Percentiles rank a stretch among this genome's conserved stretches.
These are phyloP conservation scores for Pleurozium schreberi DNA, from an alignment of 225 moss, liverwort and hornwort genomes.

Conservation along the genomic window DNA sequence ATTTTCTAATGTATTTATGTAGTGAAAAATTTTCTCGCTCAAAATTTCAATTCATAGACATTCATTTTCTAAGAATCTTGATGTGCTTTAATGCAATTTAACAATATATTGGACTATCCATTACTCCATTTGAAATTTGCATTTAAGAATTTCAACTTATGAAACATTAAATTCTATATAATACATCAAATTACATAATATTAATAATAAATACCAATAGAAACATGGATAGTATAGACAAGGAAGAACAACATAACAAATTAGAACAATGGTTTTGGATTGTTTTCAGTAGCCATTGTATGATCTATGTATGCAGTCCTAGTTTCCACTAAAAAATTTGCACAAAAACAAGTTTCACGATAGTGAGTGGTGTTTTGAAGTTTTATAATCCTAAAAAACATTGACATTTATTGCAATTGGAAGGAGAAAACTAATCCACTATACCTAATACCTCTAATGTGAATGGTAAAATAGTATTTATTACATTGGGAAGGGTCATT, in stretches of 20 bases:
- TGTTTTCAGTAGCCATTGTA: not conserved
- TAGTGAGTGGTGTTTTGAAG: not conserved
- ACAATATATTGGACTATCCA: not conserved
- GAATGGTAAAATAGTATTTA: too few species aligned
- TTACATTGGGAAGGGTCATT: too few species aligned
- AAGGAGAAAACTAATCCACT: not conserved
- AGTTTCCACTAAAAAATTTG: not conserved
- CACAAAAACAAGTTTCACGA: accelerated
- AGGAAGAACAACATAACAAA: not conserved
- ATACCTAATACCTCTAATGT: not conserved
- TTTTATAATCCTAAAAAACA: not conserved
- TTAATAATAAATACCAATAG: not conserved
- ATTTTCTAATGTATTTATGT: not conserved
- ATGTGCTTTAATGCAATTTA: too few species aligned
- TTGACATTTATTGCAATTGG: too few species aligned
- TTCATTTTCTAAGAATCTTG: not conserved
- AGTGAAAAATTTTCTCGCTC: accelerated
- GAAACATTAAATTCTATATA: not conserved
- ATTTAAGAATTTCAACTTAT: accelerated
- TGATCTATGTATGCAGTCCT: accelerated
- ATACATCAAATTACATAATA: not conserved
- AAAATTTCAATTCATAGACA: not conserved
- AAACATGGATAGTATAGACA: not conserved
- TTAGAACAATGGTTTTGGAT: not conserved
- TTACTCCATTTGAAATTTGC: not conserved